Base-by-base conservation (phyloP, 805 yeast genomes). In the Candida michaelii region DNA sequence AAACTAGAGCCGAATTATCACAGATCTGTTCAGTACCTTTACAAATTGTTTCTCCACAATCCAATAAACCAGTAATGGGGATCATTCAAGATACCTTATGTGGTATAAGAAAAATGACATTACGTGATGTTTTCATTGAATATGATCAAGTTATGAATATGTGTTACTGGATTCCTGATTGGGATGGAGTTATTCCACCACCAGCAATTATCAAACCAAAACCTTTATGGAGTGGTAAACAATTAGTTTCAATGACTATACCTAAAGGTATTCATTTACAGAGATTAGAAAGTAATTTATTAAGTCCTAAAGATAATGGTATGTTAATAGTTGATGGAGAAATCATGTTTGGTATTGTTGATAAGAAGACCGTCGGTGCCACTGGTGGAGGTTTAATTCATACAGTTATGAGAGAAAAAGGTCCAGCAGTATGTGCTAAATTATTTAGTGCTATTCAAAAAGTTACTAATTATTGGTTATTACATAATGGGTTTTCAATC, bases 21-120 rank as follows among this genome's bases (percentile, higher is more conserved):
- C 93, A 91, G 63, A 79, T 93, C 56, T 89, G 97, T 70, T 96
- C 97, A 4, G 99, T 93, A 40, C 99, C 99, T 7, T 74, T 90
- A 44, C 99, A 93, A 67, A 93, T 93, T 75, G 96, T 93, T 30
- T 89, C 97, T 13, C 97, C 99, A 10, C 99, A 93, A 69, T 88
- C 97, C 2, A 93, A 93, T 65, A 93, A 93, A 69, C 99, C 99
- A 29, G 97, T 95, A 51, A 93, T 93, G 99, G 99, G 99, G 72
- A 93, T 93, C 73, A 99, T 93, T 49, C 99, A 93, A 73, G 99
- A 93, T 69, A 90, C 99, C 0, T 73, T 93, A 52, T 89, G 97
- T 79, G 99, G 99, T 73, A 76, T 91, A 41, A 83, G 99, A 70
- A 93, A 93, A 63, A 80, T 93, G 86, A 91, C 99, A 0, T 70